Evolutionary conservation across 371 early-diverging fungal species (phyloP).

Genomic region (Actinomucor elegans): DNA sequence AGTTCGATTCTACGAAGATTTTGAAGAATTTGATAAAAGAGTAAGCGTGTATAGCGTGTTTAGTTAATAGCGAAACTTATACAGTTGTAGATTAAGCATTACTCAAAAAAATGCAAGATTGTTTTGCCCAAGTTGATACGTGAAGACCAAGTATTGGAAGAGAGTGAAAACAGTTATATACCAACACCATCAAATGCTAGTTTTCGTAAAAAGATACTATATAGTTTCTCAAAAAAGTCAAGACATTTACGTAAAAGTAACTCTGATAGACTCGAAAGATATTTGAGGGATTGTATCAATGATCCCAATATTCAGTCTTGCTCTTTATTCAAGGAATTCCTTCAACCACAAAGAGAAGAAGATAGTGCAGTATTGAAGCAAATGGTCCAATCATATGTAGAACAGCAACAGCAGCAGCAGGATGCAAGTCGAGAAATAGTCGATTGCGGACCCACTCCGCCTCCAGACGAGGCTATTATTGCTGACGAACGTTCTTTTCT

Average conservation of each 20-base stretch:
- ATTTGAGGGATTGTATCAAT: conserved; percentile 38
- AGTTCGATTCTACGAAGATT: conserved; percentile 58
- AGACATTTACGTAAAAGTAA: conserved; percentile 26
- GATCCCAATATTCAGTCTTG: conserved; percentile 35
- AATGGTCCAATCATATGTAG: conserved; percentile 23
- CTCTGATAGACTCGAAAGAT: conserved; percentile 45
- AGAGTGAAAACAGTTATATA: no score
- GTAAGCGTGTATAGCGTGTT: conserved; percentile 21
- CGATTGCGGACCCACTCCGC: not conserved
- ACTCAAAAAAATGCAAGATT: conserved; percentile 34
- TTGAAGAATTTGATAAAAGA: conserved; percentile 60
- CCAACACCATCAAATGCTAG: no score
- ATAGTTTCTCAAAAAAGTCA: conserved; percentile 23
- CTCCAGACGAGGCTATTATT: not conserved
- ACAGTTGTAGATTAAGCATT: conserved; percentile 23
- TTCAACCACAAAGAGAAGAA: conserved; percentile 47
- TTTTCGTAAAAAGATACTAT: conserved; percentile 19
- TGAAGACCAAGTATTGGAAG: not conserved
- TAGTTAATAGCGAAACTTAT: not conserved
- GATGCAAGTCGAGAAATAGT: not conserved
- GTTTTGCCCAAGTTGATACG: conserved; percentile 24
- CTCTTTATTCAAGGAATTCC: conserved; percentile 46
- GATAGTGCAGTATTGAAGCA: conserved; percentile 30
- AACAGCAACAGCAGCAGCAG: conserved; percentile 14
- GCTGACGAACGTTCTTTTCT: not conserved